Base-by-base conservation (phyloP, 306 rosid genomes). In the Castanospermum australe region DNA sequence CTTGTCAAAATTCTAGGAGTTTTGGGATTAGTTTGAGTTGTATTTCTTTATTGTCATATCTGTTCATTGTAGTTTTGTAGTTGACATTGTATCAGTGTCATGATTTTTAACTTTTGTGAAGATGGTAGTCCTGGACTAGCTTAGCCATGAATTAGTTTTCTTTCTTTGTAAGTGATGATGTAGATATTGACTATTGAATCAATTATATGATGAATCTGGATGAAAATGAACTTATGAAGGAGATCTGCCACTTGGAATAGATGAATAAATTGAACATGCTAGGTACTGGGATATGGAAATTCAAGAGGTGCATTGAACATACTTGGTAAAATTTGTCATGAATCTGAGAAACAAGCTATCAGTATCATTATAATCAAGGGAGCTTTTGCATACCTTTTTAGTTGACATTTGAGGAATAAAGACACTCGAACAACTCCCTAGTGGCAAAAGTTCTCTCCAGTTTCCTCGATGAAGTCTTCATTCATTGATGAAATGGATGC, bases 101-200 rank as follows among this genome's bases (percentile, higher is more conserved):
- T 57, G 60, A 21, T 56, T 44, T 36, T 28, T n/a, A 8, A 12
- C 28, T 20, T 57, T 1, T 11, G 17, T 50, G 20, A 57, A 22
- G 62, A 13, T 70, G 52, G 33, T n/a, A 45, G 42, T 77, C 44
- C 18, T 56, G 8, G 13, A 6, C 70, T 67, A 30, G 21, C 33
- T 69, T 59, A 32, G 24, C 62, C 48, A 61, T 51, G 70, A 41
- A 44, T 41, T 55, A 42, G 44, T 67, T 78, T 66, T 60, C 33
- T 51, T 13, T 56, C 35, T 45, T 24, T 20, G 8, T 15, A 18
- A 48, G n/a, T 25, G 33, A 11, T 54, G 15, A n/a, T 63, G 50
- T 42, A 36, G 60, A 14, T 36, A 48, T 28, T 39, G 42, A 39
- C 33, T 9, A 17, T 28, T 7, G 17, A 12, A 61, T 50, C 25